Evolutionary conservation across 139 green algal species (phyloP), one percentile per base, ranked within the genome.

Genomic region (Tetratostichococcus sp.): DNA sequence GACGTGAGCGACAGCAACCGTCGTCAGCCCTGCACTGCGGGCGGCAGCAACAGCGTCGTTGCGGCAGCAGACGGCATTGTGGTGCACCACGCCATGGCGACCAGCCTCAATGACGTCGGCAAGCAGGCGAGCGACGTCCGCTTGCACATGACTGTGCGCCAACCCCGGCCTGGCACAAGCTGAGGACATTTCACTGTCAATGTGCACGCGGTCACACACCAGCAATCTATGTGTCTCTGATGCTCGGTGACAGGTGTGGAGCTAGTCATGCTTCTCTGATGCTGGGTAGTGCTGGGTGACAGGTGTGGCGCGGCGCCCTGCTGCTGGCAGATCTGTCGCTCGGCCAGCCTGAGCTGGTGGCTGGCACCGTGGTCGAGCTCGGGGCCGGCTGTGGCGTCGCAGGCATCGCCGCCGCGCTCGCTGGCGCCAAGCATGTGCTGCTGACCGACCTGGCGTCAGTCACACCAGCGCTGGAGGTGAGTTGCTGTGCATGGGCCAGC

Each of bases 281-380:
- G 39, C 39, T 50, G 39, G 8, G 8, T 50, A 11, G 6, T 11
- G 39, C n/a, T n/a, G n/a, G n/a, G 8, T 50, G 6, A 11, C 76
- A 80, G 68, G 71, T 81, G 30, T 81, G 77, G 77, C 67, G 65
- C 35, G 77, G 77, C 1, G 42, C 71, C 3, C 75, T 73, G 30
- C 71, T 81, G 14, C 71, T 81, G 34, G 59, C 30, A 1, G 77
- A 81, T 71, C 77, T 57, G 4, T 30, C 74, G 17, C 6, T 77
- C 1, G 28, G 2, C 26, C 31, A 70, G 2, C 33, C 35, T 33
- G 30, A 70, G n/a, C 42, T 71, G 65, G 34, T 81, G 1, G 11
- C n/a, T 30, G 71, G 33, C 1, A 66, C 28, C 30, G 43, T 77
- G 1, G 26, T 71, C 6, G 77, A 81, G 65, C 35, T 81, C 0